Percentiles rank a stretch among this genome's conserved stretches.
phyloP scores from a whole-genome alignment of 2,329 filamentous ascomycete genomes.

The Trichoderma endophyticum region DNA sequence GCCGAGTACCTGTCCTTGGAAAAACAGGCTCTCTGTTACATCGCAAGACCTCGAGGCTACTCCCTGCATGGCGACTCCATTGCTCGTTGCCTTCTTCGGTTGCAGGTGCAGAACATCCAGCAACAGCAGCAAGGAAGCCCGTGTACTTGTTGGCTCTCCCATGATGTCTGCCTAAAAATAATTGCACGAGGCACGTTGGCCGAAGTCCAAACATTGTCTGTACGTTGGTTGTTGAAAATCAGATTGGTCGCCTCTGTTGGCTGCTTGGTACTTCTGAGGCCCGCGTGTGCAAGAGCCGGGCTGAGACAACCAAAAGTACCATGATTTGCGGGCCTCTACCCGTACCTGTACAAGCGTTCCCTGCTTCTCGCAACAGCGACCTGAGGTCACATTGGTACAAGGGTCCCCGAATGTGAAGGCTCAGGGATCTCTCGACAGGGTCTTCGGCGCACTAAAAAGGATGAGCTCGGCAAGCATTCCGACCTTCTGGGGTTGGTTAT shows the following conservation, averaged over 20 bases:
- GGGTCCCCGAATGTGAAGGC: neutral
- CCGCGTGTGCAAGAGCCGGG: neutral
- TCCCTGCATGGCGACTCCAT: neutral
- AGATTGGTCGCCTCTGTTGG: neutral
- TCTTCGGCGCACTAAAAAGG: conserved; percentile 20
- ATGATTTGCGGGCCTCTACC: neutral
- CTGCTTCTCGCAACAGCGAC: neutral
- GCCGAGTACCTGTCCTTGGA: neutral
- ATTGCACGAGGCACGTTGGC: conserved; percentile 1
- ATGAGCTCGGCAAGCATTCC: conserved; percentile 21
- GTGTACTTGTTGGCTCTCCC: neutral
- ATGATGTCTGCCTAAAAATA: conserved; percentile 15
- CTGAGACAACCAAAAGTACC: conserved; percentile 18
- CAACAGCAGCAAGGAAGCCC: neutral
- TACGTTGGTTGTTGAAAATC: neutral
- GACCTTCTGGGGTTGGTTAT: conserved; percentile 19
- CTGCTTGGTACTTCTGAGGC: conserved; percentile 1
- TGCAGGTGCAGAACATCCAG: neutral
- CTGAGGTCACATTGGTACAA: conserved; percentile 6
- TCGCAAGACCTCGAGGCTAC: neutral
- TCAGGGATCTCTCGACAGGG: conserved; percentile 15
- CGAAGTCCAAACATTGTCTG: neutral
- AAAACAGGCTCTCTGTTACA: neutral
- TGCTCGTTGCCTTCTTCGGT: neutral
- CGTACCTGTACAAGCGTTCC: conserved; percentile 1